Evolutionary conservation across 169 alveolate species (phyloP).

Genomic region (Plasmodium vinckei): DNA sequence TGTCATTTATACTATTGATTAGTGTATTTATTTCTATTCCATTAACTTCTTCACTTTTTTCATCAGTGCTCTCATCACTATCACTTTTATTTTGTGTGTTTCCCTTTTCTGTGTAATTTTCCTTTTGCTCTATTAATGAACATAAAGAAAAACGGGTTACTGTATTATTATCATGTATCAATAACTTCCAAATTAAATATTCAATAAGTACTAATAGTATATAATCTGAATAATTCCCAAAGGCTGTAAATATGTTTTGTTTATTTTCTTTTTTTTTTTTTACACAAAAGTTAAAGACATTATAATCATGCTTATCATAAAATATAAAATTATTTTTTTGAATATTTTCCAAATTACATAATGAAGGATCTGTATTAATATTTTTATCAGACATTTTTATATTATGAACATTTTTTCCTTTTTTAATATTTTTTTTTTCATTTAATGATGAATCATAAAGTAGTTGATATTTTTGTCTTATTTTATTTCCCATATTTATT

Average conservation of each 20-base stretch:
- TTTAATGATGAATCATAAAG: too few species aligned
- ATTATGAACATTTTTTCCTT: too few species aligned
- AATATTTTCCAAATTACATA: too few species aligned
- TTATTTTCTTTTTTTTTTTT: not conserved
- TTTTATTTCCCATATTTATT: slow-evolving; percentile 3
- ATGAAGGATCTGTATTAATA: too few species aligned
- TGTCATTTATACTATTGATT: slow-evolving; percentile 57
- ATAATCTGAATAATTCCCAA: slow-evolving; percentile 12
- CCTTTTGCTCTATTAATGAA: slow-evolving; percentile 1
- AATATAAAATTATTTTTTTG: not conserved
- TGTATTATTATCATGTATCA: slow-evolving; percentile 41
- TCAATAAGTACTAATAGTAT: slow-evolving; percentile 18
- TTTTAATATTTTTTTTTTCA: too few species aligned
- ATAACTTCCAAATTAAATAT: slow-evolving; percentile 18
- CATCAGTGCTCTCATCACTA: not conserved
- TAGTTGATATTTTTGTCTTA: not conserved
- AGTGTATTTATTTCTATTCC: slow-evolving; percentile 14
- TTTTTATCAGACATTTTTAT: not conserved
- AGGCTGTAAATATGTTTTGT: not conserved
- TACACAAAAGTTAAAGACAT: slow-evolving; percentile 15
- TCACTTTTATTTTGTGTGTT: too few species aligned
- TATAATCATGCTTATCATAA: slow-evolving; percentile 21
- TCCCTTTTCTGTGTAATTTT: not conserved
- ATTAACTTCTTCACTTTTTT: not conserved
- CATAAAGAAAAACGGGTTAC: slow-evolving; percentile 48